Evolutionary conservation across 225 moss, liverwort and hornwort genomes (phyloP).

Genomic region (Pseudisothecium myosuroides): DNA sequence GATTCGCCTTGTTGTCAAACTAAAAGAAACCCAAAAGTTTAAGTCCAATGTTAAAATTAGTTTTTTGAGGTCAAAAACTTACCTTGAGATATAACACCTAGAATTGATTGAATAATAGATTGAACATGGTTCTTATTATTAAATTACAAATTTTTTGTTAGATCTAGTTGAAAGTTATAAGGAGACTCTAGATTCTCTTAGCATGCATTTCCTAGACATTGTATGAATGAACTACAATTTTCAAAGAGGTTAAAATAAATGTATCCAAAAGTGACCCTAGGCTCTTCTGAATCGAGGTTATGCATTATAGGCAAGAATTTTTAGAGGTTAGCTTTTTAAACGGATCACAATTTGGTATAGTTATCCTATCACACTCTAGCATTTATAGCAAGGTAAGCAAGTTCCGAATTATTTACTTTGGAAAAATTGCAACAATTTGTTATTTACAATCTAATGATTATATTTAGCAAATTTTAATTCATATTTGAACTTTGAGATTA

Average conservation of each 20-base stretch:
- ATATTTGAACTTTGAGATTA: neutral
- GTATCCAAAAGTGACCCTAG: neutral
- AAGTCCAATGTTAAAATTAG: accelerated
- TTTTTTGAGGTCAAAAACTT: neutral
- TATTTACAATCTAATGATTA: neutral
- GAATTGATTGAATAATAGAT: neutral
- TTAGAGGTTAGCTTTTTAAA: accelerated
- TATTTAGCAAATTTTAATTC: neutral
- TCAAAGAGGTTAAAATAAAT: neutral
- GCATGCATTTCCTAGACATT: neutral
- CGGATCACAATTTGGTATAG: neutral
- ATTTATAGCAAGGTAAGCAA: accelerated
- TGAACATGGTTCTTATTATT: neutral
- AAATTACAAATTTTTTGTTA: neutral
- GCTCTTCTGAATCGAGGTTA: accelerated
- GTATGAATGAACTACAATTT: neutral
- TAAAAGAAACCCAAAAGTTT: neutral
- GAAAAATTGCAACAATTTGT: neutral
- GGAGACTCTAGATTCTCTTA: neutral
- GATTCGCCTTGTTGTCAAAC: neutral
- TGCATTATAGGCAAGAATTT: neutral
- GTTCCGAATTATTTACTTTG: neutral
- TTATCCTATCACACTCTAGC: neutral
- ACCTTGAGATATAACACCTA: neutral
- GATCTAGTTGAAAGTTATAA: neutral